Base-by-base conservation (phyloP, 371 early-diverging fungal species). In the Nosema muscidifuracis region DNA sequence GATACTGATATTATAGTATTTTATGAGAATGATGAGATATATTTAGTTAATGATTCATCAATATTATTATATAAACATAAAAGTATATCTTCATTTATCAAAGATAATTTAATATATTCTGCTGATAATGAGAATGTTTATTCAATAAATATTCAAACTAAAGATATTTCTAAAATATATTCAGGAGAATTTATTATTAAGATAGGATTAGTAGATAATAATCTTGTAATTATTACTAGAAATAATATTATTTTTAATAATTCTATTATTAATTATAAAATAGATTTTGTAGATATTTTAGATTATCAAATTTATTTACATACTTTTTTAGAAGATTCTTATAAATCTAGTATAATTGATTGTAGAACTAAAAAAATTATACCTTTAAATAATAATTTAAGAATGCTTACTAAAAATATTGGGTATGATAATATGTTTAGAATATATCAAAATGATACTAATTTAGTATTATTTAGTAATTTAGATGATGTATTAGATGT, bases 401-500 rank as follows among this genome's bases (percentile, higher is more conserved):
- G 4, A 12, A 10, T 12, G 4, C 10, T n/a, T n/a, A 47, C 4
- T 47, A n/a, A n/a, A 3, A n/a, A 47, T 47, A 10, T 47, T 10
- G 4, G 4, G n/a, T 47, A 47, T n/a, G 47, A 47, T n/a, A n/a
- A 20, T 12, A 20, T n/a, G 13, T 47, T 47, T 47, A 47, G n/a
- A 10, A 47, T 47, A 4, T 20, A 6, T n/a, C 4, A 10, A 10
- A 20, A 47, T 6, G 47, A n/a, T 47, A 47, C 4, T 10, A 47
- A n/a, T 47, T n/a, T 47, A n/a, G 20, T 47, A 47, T n/a, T n/a
- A n/a, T n/a, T n/a, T n/a, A n/a, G 47, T 10, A 47, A 47, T 47
- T 47, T 47, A 4, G 47, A 47, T 20, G 47, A 47, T n/a, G n/a
- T 47, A n/a, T 47, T 47, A 47, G 47, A 47, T 20, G 47, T 47